phyloP scores from a whole-genome alignment of 768 basidiomycete species.

The Tulasnella sp. region DNA sequence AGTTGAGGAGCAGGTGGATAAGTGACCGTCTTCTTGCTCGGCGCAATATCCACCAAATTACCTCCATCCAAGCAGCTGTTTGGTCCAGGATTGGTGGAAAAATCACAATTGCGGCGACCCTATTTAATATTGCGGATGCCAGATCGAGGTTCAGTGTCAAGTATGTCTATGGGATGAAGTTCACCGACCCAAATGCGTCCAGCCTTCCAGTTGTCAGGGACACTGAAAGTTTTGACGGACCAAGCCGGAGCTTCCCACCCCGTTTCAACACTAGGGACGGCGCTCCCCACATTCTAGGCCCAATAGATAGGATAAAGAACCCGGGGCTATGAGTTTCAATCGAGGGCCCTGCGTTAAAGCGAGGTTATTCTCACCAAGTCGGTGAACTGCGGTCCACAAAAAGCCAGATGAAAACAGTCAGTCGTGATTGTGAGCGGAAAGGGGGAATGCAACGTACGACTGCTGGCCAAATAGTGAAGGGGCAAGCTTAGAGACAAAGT shows the following conservation, averaged over 20 bases:
- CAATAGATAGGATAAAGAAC: not conserved
- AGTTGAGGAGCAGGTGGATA: too few species aligned
- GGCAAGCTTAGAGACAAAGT: not conserved
- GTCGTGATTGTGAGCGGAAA: not conserved
- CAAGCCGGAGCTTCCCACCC: slow-evolving; percentile 33
- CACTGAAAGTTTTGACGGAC: too few species aligned
- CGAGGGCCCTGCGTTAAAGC: not conserved
- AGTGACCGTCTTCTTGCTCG: too few species aligned
- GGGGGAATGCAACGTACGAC: slow-evolving; percentile 15
- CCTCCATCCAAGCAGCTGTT: too few species aligned
- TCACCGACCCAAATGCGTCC: too few species aligned
- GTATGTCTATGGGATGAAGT: too few species aligned
- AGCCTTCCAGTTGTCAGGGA: too few species aligned
- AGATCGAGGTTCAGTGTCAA: too few species aligned
- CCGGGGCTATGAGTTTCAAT: not conserved
- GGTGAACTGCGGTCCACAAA: not conserved
- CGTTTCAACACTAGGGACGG: slow-evolving; percentile 25
- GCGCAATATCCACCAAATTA: too few species aligned
- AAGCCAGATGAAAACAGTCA: not conserved
- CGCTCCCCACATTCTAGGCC: slow-evolving; percentile 24
- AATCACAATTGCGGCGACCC: too few species aligned
- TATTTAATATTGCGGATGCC: too few species aligned
- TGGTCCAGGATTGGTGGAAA: too few species aligned
- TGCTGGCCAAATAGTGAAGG: slow-evolving; percentile 31
- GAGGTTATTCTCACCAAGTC: slow-evolving; percentile 1